Conservation (phyloP, 495 filamentous ascomycete species). For the Penicillium lagena region DNA sequence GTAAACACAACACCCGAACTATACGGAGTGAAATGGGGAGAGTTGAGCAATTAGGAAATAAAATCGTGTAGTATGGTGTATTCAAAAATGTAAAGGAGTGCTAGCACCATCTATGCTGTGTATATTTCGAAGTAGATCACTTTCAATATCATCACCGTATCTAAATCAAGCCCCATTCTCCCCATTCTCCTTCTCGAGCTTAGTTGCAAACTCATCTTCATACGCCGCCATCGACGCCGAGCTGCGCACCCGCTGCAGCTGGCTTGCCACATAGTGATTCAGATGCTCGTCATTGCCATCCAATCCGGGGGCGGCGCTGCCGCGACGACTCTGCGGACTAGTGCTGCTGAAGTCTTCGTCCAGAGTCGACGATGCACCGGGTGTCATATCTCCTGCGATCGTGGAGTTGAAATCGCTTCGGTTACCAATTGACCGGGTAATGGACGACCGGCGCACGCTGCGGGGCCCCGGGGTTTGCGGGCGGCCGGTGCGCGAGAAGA, state of each 20-base stretch:
- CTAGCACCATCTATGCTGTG: too few species aligned
- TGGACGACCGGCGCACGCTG: conserved; percentile 72
- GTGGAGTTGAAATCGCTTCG: conserved; percentile 72
- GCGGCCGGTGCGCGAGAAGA: conserved; percentile 52
- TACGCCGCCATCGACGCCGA: conserved; percentile 43
- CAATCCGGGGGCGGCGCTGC: conserved; percentile 4
- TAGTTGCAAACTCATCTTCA: conserved; percentile 57
- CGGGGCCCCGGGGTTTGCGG: conserved; percentile 33
- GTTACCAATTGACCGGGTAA: conserved; percentile 74
- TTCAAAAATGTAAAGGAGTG: too few species aligned
- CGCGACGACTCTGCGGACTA: conserved; percentile 20
- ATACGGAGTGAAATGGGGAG: too few species aligned
- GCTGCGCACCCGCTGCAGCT: conserved; percentile 58
- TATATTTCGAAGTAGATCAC: too few species aligned
- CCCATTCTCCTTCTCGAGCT: conserved; percentile 31
- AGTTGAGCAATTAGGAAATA: too few species aligned
- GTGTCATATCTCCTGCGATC: conserved; percentile 16
- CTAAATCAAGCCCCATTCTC: conserved; percentile 1
- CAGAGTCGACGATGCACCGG: conserved; percentile 14
- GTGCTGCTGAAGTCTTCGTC: conserved; percentile 26
- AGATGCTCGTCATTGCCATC: conserved; percentile 58
- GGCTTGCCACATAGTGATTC: conserved; percentile 62
- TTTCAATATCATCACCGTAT: too few species aligned
- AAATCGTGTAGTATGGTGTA: too few species aligned
- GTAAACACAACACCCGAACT: too few species aligned